These are phyloP conservation scores for Paraglomus brasilianum DNA, from an alignment of 192 early-diverging fungal species.

Conservation along the genomic window DNA sequence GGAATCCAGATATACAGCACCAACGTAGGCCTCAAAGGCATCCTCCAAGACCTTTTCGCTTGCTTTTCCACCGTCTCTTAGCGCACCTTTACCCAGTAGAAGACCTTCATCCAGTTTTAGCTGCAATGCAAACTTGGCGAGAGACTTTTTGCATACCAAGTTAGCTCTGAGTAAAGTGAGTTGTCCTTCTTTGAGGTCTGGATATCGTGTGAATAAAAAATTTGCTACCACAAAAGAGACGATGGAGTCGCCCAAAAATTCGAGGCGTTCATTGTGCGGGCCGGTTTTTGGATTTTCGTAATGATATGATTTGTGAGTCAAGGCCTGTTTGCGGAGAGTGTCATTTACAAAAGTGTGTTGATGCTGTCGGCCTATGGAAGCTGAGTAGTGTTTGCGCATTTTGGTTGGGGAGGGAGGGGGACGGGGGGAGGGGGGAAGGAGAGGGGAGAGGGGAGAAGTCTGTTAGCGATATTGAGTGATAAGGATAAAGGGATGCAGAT, in stretches of 20 bases:
- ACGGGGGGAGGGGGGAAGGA: too few species aligned
- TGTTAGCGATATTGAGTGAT: too few species aligned
- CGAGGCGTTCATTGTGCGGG: slow-evolving; percentile 31
- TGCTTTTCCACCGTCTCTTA: slow-evolving; percentile 26
- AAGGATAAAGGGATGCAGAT: too few species aligned
- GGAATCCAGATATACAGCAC: slow-evolving; percentile 29
- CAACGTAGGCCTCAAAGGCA: slow-evolving; percentile 33
- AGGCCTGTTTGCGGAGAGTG: slow-evolving; percentile 7
- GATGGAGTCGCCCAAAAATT: slow-evolving; percentile 32
- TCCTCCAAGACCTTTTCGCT: slow-evolving; percentile 32
- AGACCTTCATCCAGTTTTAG: slow-evolving; percentile 18
- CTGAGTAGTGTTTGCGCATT: too few species aligned
- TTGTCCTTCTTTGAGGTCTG: slow-evolving; percentile 27
- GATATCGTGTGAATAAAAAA: slow-evolving; percentile 19
- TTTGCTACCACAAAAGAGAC: slow-evolving; percentile 33
- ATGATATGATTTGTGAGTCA: slow-evolving; percentile 32
- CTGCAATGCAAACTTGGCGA: slow-evolving; percentile 26
- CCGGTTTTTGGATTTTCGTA: slow-evolving; percentile 31
- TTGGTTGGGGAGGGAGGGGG: too few species aligned
- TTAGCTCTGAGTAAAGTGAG: slow-evolving; percentile 29
- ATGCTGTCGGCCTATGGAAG: too few species aligned
- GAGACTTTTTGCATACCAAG: slow-evolving; percentile 29
- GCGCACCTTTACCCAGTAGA: slow-evolving; percentile 23
- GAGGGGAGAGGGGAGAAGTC: too few species aligned
- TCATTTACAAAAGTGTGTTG: slow-evolving; percentile 18